Percentiles rank a stretch among this genome's conserved stretches.
These are phyloP conservation scores for Camellia lanceoleosa DNA, from an alignment of 148 eudicot genomes.

Conservation along the genomic window DNA sequence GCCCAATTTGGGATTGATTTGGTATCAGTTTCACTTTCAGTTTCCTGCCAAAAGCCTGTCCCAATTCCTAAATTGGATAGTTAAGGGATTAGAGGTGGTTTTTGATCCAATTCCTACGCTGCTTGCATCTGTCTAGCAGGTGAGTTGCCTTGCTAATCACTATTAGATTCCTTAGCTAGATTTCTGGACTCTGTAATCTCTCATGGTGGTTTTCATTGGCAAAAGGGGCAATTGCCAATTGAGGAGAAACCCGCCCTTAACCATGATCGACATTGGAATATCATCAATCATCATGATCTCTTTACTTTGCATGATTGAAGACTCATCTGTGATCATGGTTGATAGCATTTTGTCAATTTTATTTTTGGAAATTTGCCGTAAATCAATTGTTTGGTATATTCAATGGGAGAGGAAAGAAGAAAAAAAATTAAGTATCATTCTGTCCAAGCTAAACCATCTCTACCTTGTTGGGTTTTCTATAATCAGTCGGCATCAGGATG, in stretches of 20 bases:
- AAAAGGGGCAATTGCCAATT: too few species aligned
- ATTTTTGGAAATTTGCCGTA: neutral
- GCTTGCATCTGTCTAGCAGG: neutral
- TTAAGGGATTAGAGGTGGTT: neutral
- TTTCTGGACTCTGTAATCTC: too few species aligned
- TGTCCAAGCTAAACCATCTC: conserved; percentile 6
- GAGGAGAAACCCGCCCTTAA: neutral
- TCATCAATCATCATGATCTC: neutral
- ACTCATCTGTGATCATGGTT: conserved; percentile 7
- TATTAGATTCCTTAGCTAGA: too few species aligned
- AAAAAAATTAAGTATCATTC: neutral
- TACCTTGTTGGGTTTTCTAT: conserved; percentile 5
- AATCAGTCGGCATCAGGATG: neutral
- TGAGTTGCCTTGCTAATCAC: too few species aligned
- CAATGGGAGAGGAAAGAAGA: conserved; percentile 4
- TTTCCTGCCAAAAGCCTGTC: neutral
- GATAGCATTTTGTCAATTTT: neutral
- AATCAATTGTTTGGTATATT: neutral
- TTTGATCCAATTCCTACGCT: neutral
- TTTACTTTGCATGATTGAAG: conserved; percentile 10
- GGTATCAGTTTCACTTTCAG: neutral
- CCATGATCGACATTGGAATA: neutral
- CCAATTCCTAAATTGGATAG: conserved; percentile 4
- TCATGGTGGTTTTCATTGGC: too few species aligned
- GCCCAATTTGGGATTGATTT: conserved; percentile 1